Conservation (phyloP, 2,329 filamentous ascomycete species). For the Xylaria arbuscula region DNA sequence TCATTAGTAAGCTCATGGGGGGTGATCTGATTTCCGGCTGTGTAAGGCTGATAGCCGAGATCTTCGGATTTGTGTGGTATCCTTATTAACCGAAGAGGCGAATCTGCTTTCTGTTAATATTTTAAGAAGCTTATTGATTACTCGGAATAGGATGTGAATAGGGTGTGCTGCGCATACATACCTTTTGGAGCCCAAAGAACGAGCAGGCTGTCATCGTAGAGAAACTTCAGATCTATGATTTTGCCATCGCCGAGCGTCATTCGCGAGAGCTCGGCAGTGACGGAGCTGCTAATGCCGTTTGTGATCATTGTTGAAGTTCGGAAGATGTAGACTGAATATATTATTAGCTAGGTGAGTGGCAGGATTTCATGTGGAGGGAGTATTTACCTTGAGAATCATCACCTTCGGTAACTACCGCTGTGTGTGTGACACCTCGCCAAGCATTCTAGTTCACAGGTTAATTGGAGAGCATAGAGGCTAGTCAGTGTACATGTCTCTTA, state of each 20-base stretch:
- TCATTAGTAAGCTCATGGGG: slow-evolving; percentile 48
- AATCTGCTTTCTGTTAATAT: slow-evolving; percentile 33
- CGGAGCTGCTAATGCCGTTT: slow-evolving; percentile 68
- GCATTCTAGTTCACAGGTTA: slow-evolving; percentile 49
- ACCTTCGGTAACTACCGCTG: slow-evolving; percentile 56
- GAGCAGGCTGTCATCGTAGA: slow-evolving; percentile 70
- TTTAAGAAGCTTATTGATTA: too few relatives aligned
- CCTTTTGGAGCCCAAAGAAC: slow-evolving; percentile 63
- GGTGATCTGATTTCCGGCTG: slow-evolving; percentile 31
- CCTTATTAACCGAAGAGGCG: slow-evolving; percentile 47
- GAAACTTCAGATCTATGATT: slow-evolving; percentile 74
- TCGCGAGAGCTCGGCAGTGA: slow-evolving; percentile 53
- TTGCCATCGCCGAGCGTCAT: slow-evolving; percentile 57
- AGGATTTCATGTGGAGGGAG: neutral
- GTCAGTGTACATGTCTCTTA: slow-evolving; percentile 49
- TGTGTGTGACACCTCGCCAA: slow-evolving; percentile 53
- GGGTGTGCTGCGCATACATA: slow-evolving; percentile 39
- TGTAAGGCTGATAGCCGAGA: slow-evolving; percentile 54
- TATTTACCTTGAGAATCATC: slow-evolving; percentile 52
- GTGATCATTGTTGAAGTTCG: slow-evolving; percentile 62
- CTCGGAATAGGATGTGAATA: neutral
- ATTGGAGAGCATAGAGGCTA: neutral
- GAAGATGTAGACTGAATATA: slow-evolving; percentile 66
- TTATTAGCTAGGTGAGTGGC: neutral
- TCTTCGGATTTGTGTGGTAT: slow-evolving; percentile 54